Evolutionary conservation across 164 flowering plant species (phyloP).

Genomic region (Buxus sempervirens): DNA sequence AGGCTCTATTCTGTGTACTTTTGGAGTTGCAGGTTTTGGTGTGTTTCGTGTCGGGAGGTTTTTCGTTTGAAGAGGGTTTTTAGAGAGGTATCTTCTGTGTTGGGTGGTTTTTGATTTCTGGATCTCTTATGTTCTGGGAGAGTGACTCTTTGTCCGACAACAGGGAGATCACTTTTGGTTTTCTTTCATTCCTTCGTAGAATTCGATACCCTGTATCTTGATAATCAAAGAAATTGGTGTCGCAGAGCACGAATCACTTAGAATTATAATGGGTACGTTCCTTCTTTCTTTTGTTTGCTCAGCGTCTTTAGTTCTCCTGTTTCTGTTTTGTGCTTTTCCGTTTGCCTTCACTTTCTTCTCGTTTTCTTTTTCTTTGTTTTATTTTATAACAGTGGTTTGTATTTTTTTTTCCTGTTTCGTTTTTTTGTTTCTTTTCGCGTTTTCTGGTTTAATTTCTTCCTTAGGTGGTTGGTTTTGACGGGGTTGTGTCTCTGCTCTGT

Average conservation of each 20-base stretch:
- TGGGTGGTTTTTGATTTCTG: neutral
- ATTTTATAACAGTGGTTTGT: too few species aligned
- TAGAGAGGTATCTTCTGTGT: neutral
- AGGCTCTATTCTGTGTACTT: neutral
- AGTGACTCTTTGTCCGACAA: neutral
- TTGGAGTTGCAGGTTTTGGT: slow-evolving; percentile 34
- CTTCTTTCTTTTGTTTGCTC: neutral
- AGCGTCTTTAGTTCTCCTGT: slow-evolving; percentile 9
- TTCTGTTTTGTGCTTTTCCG: neutral
- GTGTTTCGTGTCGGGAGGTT: slow-evolving; percentile 34
- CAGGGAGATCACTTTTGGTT: neutral
- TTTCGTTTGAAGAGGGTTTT: neutral
- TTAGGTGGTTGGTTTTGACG: too few species aligned
- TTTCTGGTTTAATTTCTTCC: too few species aligned
- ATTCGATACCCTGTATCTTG: neutral
- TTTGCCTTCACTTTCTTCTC: too few species aligned
- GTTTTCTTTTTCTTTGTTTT: too few species aligned
- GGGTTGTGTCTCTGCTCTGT: too few species aligned
- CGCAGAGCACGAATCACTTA: slow-evolving; percentile 14
- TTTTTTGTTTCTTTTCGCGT: too few species aligned
- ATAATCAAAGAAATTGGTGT: slow-evolving; percentile 9
- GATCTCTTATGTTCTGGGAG: neutral
- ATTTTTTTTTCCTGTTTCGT: too few species aligned
- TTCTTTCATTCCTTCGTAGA: neutral
- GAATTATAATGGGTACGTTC: slow-evolving; percentile 41